Conservation (phyloP, 1,139 yeast species). For the Geotrichum phurueaensis region DNA sequence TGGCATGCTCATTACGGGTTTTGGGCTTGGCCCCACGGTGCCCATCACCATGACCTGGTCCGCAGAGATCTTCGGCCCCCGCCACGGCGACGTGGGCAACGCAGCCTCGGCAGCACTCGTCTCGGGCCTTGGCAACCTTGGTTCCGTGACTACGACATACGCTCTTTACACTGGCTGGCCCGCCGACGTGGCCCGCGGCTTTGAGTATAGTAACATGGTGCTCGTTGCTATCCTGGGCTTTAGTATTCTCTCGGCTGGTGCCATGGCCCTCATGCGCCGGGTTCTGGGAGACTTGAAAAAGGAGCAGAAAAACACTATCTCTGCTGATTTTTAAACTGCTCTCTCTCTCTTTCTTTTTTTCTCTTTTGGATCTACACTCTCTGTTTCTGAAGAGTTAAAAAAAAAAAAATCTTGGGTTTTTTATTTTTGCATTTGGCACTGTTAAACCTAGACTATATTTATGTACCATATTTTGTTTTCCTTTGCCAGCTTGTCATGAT, state of each 20-base stretch:
- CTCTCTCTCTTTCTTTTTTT: neutral
- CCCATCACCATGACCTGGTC: conserved; percentile 87
- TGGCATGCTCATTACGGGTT: conserved; percentile 75
- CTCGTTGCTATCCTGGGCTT: conserved; percentile 69
- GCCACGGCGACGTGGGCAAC: conserved; percentile 77
- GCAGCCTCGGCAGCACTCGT: conserved; percentile 81
- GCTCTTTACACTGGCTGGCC: conserved; percentile 89
- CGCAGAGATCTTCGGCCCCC: conserved; percentile 64
- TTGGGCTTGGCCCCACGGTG: conserved; percentile 85
- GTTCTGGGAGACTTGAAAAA: conserved; percentile 28
- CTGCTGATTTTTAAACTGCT: neutral
- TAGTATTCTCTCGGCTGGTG: conserved; percentile 50
- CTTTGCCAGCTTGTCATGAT: neutral
- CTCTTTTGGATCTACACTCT: neutral
- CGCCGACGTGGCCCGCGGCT: conserved; percentile 56
- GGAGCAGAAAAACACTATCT: conserved; percentile 7
- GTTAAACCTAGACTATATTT: no score
- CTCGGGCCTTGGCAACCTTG: conserved; percentile 80
- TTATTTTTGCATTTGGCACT: no score
- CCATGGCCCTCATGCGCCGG: conserved; percentile 27
- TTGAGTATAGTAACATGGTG: conserved; percentile 73
- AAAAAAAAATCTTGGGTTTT: no score
- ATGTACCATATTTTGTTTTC: neutral
- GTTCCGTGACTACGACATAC: conserved; percentile 78
- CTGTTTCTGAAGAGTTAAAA: neutral